Conservation (phyloP, 768 basidiomycete species). For the Lactarius akahatsu region DNA sequence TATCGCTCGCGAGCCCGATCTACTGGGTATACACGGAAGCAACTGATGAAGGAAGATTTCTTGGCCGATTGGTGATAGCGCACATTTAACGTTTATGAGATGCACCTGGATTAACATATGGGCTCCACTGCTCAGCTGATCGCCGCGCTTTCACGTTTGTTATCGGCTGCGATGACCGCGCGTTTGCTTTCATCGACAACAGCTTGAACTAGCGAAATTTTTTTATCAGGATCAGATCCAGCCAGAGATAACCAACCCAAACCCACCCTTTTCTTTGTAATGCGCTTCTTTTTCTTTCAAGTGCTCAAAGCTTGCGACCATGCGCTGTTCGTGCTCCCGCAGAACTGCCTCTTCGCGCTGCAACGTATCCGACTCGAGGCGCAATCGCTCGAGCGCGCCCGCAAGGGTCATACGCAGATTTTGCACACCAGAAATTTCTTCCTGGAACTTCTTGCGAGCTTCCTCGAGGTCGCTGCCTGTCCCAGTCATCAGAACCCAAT, state of each 20-base stretch:
- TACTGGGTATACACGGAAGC: conserved; percentile 11
- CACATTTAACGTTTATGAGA: neutral
- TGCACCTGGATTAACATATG: neutral
- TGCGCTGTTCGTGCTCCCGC: conserved; percentile 42
- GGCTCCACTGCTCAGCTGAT: conserved; percentile 12
- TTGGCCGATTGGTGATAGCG: neutral
- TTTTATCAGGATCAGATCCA: neutral
- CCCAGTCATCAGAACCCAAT: neutral
- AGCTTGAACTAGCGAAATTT: conserved; percentile 37
- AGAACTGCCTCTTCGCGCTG: conserved; percentile 43
- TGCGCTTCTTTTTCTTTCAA: conserved; percentile 43
- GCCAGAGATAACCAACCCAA: conserved; percentile 8
- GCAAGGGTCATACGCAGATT: conserved; percentile 54
- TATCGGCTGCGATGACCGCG: conserved; percentile 45
- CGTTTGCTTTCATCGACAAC: conserved; percentile 47
- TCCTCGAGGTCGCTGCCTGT: conserved; percentile 61
- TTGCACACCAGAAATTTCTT: conserved; percentile 61
- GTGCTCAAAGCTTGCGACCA: conserved; percentile 41
- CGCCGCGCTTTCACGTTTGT: conserved; percentile 41
- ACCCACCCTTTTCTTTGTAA: conserved; percentile 44
- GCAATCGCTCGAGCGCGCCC: conserved; percentile 41
- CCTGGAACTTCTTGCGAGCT: conserved; percentile 54
- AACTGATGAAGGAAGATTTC: neutral
- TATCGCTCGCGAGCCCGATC: conserved; percentile 5
- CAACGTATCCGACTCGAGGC: conserved; percentile 42